Conservation (phyloP, 305 asterid species). For the Fraxinus paxiana region DNA sequence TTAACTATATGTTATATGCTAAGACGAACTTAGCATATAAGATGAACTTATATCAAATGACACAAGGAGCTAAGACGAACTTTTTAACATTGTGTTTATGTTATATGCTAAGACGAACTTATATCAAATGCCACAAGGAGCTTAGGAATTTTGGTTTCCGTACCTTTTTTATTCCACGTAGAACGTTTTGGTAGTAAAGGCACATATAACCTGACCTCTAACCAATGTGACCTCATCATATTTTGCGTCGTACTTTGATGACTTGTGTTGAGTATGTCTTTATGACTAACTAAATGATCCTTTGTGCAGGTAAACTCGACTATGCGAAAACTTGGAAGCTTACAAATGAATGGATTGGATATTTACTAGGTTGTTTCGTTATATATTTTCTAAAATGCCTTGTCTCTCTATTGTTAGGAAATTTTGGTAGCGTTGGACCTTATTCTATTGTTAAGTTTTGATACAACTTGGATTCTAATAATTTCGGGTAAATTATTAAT, state of each 20-base stretch:
- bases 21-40: too few relatives aligned
- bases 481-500: not conserved
- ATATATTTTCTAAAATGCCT: not conserved
- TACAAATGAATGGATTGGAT: not conserved
- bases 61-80: not conserved
- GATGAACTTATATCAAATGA: not conserved
- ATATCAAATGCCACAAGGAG: not conserved
- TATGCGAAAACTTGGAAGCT: slow-evolving; percentile 16
- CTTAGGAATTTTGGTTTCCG: not conserved
- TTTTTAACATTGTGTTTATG: not conserved
- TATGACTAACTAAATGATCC: slow-evolving; percentile 12
- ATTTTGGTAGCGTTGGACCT: not conserved
- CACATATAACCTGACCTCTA: not conserved
- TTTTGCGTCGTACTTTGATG: not conserved
- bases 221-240: not conserved
- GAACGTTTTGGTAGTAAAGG: not conserved
- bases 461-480: not conserved
- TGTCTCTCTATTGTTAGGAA: not conserved
- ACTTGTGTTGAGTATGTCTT: not conserved
- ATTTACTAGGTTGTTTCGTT: not conserved
- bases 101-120: not conserved
- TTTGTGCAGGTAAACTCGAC: slow-evolving; percentile 24
- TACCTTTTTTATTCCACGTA: not conserved
- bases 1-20: not conserved
- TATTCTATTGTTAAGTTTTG: not conserved